Base-by-base conservation (phyloP, 805 yeast genomes). In the Kluyveromyces nonfermentans region DNA sequence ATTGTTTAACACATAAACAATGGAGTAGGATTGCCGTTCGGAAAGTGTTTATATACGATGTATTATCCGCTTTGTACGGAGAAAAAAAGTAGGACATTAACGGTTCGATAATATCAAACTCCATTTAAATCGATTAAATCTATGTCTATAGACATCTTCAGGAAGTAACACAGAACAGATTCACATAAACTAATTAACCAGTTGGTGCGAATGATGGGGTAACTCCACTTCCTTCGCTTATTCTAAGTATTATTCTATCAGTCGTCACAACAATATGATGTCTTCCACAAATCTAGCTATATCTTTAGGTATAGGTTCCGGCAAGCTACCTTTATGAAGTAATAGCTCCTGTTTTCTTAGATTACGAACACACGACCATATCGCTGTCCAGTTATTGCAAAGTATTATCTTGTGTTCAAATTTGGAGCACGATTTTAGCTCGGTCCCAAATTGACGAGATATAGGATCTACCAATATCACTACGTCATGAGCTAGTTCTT, bases 281-380 rank as follows among this genome's bases (percentile, higher is more conserved):
- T 52, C 52, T 4, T 55, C 55, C 5, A 56, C 60, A 45, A 52
- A 65, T 43, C 61, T 57, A 4, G 56, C 37, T 4, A 59, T 43
- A 40, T 60, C 69, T 1, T 43, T 45, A 0, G 71, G 71, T 1
- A 67, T 48, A 1, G 44, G 48, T 0, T 49, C 52, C 1, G 47
- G 46, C 7, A 62, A 34, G 21, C 64, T 69, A 31, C 50, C 56
- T 4, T 50, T 37, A 1, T 56, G 55, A 2, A 64, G 50, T 37
- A 65, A 48, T 5, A 68, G 43, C 7, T 55, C 44, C 17, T 69
- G 65, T 30, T 73, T 66, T 18, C 62, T 57, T 20, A 78, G 42
- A 45, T 77, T 81, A 47, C 75, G 76, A 18, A 77, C 64, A n/a
- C 78, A 66, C 32, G 79, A 77, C 63, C 75, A 71, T 10, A 76